Base-by-base conservation (phyloP, 495 filamentous ascomycete genomes). In the Trichocladium uniseriatum region DNA sequence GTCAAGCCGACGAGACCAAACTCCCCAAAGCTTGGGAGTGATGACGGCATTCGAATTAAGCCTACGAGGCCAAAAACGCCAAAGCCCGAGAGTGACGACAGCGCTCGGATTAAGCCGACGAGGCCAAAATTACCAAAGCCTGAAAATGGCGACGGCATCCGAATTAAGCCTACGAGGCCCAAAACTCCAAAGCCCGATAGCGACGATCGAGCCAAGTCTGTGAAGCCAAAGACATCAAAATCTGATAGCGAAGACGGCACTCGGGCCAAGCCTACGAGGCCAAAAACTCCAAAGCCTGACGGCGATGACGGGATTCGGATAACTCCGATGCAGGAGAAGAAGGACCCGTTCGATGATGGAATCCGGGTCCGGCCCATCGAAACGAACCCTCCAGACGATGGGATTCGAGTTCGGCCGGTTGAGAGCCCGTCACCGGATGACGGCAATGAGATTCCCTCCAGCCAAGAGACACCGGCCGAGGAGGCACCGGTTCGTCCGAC, bases 271-370 rank as follows among this genome's bases (percentile, higher is more conserved):
- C 56, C 62, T 2, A 53, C 63, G 15, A 56, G 54, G 44, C 11
- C 54, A 4, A 42, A 42, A 16, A 60, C 56, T n/a, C 28, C 59
- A 7, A 58, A 48, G 22, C 15, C 7, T 11, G 49, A 55, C 14
- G 42, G 48, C 16, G 64, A 67, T 35, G 65, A 70, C 48, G 63
- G 65, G 5, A 70, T 71, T 10, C 58, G 66, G 28, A 45, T 56
- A 6, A 16, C 32, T 39, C 9, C 49, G 35, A n/a, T 46, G 60
- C 4, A 37, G n/a, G n/a, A n/a, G 43, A 32, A 48, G 15, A 47
- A 14, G 5, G 43, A 42, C 3, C n/a, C 71, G 6, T 22, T 11
- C 19, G 49, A 52, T 14, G 49, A 52, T 22, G 55, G 51, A 2
- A 54, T 57, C 37, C 51, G 38, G 14, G 58, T 66, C 11, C 69